phyloP scores from a whole-genome alignment of 805 yeast genomes.

The Barnettozyma siamensis region DNA sequence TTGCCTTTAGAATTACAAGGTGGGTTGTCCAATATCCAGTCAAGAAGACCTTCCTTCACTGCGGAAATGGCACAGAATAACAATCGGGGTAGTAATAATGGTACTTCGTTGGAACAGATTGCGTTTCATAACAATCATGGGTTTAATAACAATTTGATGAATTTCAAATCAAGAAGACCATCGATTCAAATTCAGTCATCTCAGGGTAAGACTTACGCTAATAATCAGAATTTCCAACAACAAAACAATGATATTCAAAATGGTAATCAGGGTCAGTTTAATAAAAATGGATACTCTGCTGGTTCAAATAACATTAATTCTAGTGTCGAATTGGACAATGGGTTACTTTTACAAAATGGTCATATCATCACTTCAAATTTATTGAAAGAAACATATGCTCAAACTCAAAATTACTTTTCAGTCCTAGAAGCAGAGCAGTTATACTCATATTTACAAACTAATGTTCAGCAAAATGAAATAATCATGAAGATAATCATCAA shows the following conservation, averaged over 20 bases:
- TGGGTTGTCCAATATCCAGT: constrained; percentile 53
- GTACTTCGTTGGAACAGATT: constrained; percentile 12
- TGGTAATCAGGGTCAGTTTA: not conserved
- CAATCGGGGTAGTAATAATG: constrained; percentile 4
- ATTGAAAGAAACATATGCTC: constrained; percentile 42
- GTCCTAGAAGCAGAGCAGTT: constrained; percentile 34
- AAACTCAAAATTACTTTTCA: constrained; percentile 54
- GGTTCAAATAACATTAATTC: not conserved
- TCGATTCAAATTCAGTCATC: constrained; percentile 15
- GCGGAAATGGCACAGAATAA: constrained; percentile 37
- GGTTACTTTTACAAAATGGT: constrained; percentile 49
- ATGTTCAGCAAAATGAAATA: constrained; percentile 29
- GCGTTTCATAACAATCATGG: constrained; percentile 13
- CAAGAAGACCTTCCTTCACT: constrained; percentile 70
- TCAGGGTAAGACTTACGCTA: constrained; percentile 1
- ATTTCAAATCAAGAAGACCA: constrained; percentile 24
- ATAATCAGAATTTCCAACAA: not conserved
- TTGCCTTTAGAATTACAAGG: constrained; percentile 59
- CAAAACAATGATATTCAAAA: not conserved
- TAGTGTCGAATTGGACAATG: constrained; percentile 48
- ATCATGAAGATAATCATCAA: constrained; percentile 17
- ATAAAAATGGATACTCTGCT: not conserved
- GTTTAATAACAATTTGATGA: constrained; percentile 11
- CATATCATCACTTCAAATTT: constrained; percentile 56
- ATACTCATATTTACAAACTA: constrained; percentile 30